These are phyloP conservation scores for Streptanthus diversifolius DNA, from an alignment of 345 rosid genomes.

Conservation along the genomic window DNA sequence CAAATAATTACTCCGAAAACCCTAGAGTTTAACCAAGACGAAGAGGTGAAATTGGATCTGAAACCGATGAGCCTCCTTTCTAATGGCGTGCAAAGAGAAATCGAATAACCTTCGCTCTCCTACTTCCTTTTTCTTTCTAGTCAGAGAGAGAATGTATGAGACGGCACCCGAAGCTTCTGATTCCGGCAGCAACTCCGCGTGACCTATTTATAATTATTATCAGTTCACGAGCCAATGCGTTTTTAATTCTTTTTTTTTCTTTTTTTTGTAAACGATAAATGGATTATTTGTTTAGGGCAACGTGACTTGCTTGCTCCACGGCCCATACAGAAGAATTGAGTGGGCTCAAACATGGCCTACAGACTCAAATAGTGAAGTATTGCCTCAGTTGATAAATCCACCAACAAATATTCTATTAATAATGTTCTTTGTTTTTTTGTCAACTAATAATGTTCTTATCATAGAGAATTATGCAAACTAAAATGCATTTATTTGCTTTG, in stretches of 20 bases:
- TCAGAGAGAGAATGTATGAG: slow-evolving; percentile 18
- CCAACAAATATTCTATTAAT: not conserved
- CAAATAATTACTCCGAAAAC: slow-evolving; percentile 18
- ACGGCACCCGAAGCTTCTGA: slow-evolving; percentile 13
- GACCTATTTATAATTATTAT: not conserved
- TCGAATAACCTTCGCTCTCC: not conserved
- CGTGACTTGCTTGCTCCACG: not conserved
- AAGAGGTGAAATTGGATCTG: slow-evolving; percentile 6
- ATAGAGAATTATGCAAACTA: not conserved
- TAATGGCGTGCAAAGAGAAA: not conserved
- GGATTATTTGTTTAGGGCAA: not conserved
- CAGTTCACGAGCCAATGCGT: not conserved
- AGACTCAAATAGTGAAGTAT: not conserved
- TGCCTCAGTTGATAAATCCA: not conserved
- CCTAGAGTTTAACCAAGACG: not conserved
- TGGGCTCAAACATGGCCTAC: not conserved
- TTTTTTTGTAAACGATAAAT: no score
- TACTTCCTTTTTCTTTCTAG: not conserved
- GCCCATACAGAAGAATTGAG: not conserved
- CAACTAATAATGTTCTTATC: no score
- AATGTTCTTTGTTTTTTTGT: no score
- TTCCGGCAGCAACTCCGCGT: not conserved
- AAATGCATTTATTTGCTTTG: not conserved
- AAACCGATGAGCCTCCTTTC: not conserved
- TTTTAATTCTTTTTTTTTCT: no score